Evolutionary conservation across 176 grass and related monocot species (phyloP).

Genomic region (Dendrocalamus sinicus): DNA sequence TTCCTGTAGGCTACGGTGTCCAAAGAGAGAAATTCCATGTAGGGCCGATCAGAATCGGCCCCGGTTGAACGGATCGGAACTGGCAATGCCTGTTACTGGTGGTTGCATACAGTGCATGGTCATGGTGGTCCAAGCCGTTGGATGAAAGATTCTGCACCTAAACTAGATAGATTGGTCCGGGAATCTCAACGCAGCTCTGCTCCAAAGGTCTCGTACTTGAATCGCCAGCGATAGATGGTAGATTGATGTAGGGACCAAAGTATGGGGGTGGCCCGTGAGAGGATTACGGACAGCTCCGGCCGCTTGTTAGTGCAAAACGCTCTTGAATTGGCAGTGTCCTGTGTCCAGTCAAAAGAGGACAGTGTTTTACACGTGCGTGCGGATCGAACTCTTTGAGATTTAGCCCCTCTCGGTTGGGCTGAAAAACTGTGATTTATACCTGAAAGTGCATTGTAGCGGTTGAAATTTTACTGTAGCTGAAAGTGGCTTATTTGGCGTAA

Average conservation of each 20-base stretch:
- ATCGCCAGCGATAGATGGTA: not conserved
- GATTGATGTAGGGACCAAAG: not conserved
- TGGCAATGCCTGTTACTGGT: not conserved
- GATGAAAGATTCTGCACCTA: not conserved
- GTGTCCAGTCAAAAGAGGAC: not conserved
- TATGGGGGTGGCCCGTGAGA: not conserved
- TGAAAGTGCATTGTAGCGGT: no score
- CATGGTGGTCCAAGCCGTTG: not conserved
- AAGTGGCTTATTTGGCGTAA: no score
- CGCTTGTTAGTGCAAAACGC: not conserved
- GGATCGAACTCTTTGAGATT: not conserved
- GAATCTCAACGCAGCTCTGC: conserved; percentile 17
- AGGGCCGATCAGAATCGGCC: no score
- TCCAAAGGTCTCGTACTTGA: conserved; percentile 11
- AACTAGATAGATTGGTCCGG: conserved; percentile 1
- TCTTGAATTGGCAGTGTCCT: not conserved
- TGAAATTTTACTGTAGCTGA: no score
- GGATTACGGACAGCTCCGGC: not conserved
- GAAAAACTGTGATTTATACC: no score
- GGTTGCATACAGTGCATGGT: not conserved
- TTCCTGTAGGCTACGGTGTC: not conserved
- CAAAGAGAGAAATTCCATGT: not conserved
- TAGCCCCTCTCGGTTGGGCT: no score
- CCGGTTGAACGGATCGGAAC: not conserved
- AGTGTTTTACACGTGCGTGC: not conserved